These are phyloP conservation scores for Posidonia australis DNA, from an alignment of 106 monocot species.

Conservation along the genomic window DNA sequence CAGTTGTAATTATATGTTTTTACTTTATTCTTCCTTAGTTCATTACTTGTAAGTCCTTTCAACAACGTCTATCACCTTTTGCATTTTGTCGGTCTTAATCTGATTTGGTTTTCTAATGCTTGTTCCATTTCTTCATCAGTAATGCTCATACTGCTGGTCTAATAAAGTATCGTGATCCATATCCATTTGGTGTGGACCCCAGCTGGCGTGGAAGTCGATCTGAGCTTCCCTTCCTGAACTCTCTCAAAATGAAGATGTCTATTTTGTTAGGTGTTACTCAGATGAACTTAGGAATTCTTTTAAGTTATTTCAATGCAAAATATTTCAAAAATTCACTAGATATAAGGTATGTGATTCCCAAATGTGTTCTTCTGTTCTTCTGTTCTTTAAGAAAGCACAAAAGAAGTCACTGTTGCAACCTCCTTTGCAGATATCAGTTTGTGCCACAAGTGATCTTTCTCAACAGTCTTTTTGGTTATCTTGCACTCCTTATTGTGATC, in stretches of 20 bases:
- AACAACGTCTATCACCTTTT: background rate
- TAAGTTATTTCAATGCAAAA: constrained; percentile 96
- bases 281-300: constrained; percentile 87
- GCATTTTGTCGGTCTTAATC: too few species aligned
- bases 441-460: constrained; percentile 89
- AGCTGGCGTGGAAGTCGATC: constrained; percentile 94
- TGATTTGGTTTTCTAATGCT: background rate
- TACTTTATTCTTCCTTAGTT: background rate
- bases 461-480: constrained; percentile 94
- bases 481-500: constrained; percentile 75
- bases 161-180: constrained; percentile 72
- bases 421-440: constrained; percentile 69
- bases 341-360: constrained; percentile 40
- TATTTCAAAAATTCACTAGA: constrained; percentile 72
- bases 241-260: constrained; percentile 99
- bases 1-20: background rate
- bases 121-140: constrained; percentile 42
- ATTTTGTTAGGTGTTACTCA: constrained; percentile 82
- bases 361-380: background rate
- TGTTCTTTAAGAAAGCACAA: background rate
- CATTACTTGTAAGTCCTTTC: background rate
- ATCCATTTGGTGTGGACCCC: constrained; percentile 98
- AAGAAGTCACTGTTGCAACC: background rate
- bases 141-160: constrained; percentile 73
- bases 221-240: constrained; percentile 95